A percentile compares a stretch with the other conserved stretches of the same genome.
phyloP scores from a whole-genome alignment of 495 filamentous ascomycete genomes.

The Parathielavia hyrcaniae region DNA sequence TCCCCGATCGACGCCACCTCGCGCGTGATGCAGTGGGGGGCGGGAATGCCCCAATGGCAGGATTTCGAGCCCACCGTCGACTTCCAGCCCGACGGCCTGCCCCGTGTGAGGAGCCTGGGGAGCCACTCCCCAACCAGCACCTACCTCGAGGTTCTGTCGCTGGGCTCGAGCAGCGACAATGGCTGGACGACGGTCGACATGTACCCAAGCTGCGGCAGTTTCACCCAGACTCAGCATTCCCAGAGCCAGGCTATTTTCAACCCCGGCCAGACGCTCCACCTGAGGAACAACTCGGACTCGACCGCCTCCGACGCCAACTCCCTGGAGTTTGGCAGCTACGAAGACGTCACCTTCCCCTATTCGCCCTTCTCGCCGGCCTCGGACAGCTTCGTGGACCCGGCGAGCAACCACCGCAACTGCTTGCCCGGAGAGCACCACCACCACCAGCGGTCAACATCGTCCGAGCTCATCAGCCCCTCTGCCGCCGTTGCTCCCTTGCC shows the following conservation, averaged over 20 bases:
- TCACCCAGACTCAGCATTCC: conserved; percentile 42
- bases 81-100: conserved; percentile 47
- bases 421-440: conserved; percentile 41
- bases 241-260: conserved; percentile 70
- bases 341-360: conserved; percentile 67
- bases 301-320: conserved; percentile 63
- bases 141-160: conserved; percentile 74
- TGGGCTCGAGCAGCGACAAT: conserved; percentile 73
- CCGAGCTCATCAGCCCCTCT: conserved; percentile 57
- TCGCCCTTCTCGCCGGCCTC: conserved; percentile 62
- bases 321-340: conserved; percentile 68
- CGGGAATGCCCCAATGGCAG: conserved; percentile 60
- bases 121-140: conserved; percentile 78
- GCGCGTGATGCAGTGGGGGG: conserved; percentile 55
- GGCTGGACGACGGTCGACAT: conserved; percentile 72
- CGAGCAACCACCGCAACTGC: conserved; percentile 47
- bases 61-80: conserved; percentile 57
- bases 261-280: conserved; percentile 75
- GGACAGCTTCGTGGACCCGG: conserved; percentile 49
- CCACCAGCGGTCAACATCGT: conserved; percentile 43
- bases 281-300: conserved; percentile 77
- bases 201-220: conserved; percentile 44
- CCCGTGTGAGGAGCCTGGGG: conserved; percentile 51
- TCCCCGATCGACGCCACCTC: conserved; percentile 57
- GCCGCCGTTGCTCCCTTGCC: conserved; percentile 62